Base-by-base conservation (phyloP, 208 protist species). In the Crithidia fasciculata region DNA sequence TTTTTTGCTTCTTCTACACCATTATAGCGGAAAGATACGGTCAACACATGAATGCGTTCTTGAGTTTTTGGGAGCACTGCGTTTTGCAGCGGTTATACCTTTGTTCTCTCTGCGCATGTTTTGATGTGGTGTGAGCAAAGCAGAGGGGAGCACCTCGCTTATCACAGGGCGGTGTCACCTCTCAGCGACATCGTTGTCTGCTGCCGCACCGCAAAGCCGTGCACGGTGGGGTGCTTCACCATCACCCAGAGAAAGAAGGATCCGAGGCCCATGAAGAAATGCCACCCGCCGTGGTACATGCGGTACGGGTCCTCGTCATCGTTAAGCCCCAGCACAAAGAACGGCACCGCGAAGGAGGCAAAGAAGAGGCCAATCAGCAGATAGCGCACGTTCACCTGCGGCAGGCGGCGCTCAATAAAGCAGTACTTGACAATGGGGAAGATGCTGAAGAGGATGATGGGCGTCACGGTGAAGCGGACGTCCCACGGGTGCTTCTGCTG, bases 401-500 rank as follows among this genome's bases (percentile, higher is more conserved):
- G 82, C 36, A 85, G 16, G 16, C 59, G 66, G 6, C 59, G 63
- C 6, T 81, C 56, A 3, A 86, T 60, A 3, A 93, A 52, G 66
- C 68, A 79, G 72, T 84, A 82, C 41, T 87, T 71, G 2, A 83
- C 63, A 16, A 93, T 43, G 2, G 91, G 91, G 28, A 93, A 70
- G 10, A 82, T 59, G 28, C 53, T 62, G 54, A 86, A 91, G n/a
- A 90, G 10, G 9, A 85, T 18, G 44, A 93, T 62, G 3, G 91
- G 89, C 0, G 68, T 9, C 0, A 88, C 49, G 15, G 89, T 91
- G 64, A 91, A 86, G 2, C 74, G 73, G 13, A 88, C 66, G 54
- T 94, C 80, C 84, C 86, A 96, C 28, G 89, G 89, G 63, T 93
- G 66, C 60, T 82, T 82, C 69, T 92, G 76, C 69, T 94, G 89